phyloP scores from a whole-genome alignment of 305 asterid genomes.

The Solanum aculeatissimum region DNA sequence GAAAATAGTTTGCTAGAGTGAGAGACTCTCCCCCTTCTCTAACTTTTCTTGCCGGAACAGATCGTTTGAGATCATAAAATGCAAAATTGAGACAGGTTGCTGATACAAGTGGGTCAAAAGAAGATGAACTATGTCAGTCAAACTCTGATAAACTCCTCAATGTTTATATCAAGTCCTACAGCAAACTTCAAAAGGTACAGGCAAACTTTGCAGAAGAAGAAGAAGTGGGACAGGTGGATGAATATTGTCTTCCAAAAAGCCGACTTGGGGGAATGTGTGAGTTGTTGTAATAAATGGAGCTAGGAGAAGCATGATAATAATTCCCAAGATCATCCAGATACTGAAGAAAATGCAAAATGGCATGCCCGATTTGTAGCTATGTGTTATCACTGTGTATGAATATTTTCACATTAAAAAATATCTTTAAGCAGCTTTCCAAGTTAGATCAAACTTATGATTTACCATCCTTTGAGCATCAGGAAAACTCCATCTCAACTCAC shows the following conservation, averaged over 20 bases:
- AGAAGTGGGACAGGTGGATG: background rate
- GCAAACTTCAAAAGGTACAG: background rate
- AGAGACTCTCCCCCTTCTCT: background rate
- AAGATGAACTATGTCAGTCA: background rate
- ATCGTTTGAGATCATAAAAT: background rate
- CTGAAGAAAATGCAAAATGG: background rate
- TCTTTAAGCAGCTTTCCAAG: background rate
- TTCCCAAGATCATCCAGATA: background rate
- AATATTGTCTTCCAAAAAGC: background rate
- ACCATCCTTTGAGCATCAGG: background rate
- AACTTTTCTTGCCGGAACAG: background rate
- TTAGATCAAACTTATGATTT: background rate
- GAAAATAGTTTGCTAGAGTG: background rate
- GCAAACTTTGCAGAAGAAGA: background rate
- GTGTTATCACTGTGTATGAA: background rate
- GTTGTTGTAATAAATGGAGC: background rate
- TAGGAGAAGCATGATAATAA: background rate
- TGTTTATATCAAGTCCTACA: background rate
- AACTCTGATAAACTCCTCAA: background rate
- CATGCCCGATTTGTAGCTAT: background rate
- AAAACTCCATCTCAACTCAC: background rate
- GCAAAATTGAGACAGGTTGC: background rate
- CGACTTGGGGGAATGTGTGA: background rate
- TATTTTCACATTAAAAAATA: background rate
- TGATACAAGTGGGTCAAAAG: background rate